Conservation (phyloP, 148 eudicot genomes). For the Dianthus caryophyllus region DNA sequence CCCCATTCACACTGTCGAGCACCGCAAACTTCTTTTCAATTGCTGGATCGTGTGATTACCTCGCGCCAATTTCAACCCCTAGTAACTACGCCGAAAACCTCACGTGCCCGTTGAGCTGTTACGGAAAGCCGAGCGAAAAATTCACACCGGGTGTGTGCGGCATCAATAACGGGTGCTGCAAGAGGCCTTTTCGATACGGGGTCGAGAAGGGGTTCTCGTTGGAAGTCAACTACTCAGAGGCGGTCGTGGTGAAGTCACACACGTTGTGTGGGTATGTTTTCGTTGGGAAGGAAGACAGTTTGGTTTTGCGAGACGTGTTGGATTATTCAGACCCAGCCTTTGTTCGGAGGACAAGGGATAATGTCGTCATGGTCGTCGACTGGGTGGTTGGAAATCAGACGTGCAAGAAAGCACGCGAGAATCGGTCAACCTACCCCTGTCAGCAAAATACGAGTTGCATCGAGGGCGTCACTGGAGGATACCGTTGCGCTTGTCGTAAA, state of each 20-base stretch:
- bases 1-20: conserved; percentile 36
- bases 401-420: conserved; percentile 20
- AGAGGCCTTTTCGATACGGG: neutral
- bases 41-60: conserved; percentile 4
- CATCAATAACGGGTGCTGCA: neutral
- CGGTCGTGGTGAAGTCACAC: neutral
- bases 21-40: conserved; percentile 18
- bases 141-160: neutral
- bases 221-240: neutral
- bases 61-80: neutral
- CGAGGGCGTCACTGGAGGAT: conserved; percentile 22
- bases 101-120: conserved; percentile 6
- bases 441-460: conserved; percentile 23
- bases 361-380: conserved; percentile 31
- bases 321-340: conserved; percentile 37
- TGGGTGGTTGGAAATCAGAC: conserved; percentile 32
- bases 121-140: neutral
- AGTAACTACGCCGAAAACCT: neutral
- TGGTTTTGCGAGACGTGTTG: conserved; percentile 4
- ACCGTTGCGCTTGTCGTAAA: conserved; percentile 24
- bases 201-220: conserved; percentile 6
- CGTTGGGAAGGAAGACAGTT: conserved; percentile 33
- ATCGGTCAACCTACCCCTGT: conserved; percentile 14
- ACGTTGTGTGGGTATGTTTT: conserved; percentile 27
- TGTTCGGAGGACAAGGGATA: neutral